These are phyloP conservation scores for Danielia reshetovae DNA, from an alignment of 805 yeast genomes.

Conservation along the genomic window DNA sequence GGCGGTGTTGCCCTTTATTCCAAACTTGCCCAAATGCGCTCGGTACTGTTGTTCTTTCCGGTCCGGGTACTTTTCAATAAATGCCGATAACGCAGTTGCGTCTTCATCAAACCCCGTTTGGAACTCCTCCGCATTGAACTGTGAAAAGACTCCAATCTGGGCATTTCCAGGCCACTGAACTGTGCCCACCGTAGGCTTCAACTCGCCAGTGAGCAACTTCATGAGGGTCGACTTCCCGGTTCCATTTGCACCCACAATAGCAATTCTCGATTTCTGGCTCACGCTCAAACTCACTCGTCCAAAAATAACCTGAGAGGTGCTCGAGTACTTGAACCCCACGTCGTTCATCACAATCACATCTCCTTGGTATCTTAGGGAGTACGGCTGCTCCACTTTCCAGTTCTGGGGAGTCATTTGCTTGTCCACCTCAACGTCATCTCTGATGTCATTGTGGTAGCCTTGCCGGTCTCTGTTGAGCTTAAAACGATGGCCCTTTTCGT, in stretches of 20 bases:
- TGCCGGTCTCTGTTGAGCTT: neutral
- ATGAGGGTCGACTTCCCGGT: slow-evolving; percentile 98
- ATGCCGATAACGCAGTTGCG: neutral
- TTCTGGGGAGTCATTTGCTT: neutral
- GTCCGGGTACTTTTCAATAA: neutral
- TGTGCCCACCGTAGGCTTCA: slow-evolving; percentile 94
- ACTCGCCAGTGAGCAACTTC: slow-evolving; percentile 97
- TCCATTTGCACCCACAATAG: slow-evolving; percentile 99
- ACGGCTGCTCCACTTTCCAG: slow-evolving; percentile 1
- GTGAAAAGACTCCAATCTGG: neutral
- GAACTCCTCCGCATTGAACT: neutral
- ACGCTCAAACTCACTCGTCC: slow-evolving; percentile 1
- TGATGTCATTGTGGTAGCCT: neutral
- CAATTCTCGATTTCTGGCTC: slow-evolving; percentile 60
- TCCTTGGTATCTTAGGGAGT: neutral
- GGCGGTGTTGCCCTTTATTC: neutral
- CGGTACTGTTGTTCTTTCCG: neutral
- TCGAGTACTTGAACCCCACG: neutral
- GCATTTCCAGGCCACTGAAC: slow-evolving; percentile 47
- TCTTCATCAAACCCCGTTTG: neutral
- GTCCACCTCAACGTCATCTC: slow-evolving; percentile 1
- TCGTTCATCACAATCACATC: slow-evolving; percentile 1
- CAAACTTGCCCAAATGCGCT: neutral
- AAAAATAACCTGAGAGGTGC: neutral
- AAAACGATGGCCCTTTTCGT: slow-evolving; percentile 1